A percentile compares a stretch with the other conserved stretches of the same genome.
phyloP scores from a whole-genome alignment of 75 land plant species.

The Pseudotsuga menziesii region DNA sequence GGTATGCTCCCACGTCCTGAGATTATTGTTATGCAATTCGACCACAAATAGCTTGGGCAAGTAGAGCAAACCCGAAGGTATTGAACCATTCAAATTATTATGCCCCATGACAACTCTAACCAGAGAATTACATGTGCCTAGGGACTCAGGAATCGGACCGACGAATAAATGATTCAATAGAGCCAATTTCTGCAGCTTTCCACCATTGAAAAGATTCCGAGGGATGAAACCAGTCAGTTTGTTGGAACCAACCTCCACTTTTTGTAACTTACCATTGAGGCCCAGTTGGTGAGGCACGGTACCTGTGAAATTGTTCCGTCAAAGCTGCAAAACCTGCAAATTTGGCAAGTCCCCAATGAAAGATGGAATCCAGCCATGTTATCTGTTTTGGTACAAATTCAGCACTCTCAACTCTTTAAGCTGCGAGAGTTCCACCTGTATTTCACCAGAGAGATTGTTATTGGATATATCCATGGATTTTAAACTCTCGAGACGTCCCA shows the following conservation, averaged over 20 bases:
- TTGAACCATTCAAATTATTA: slow-evolving; percentile 64
- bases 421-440: slow-evolving; percentile 51
- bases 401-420: slow-evolving; percentile 62
- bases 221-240: slow-evolving; percentile 51
- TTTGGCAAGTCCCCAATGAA: slow-evolving; percentile 53
- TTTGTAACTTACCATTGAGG: not conserved
- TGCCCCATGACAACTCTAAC: slow-evolving; percentile 63
- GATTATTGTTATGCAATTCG: no score
- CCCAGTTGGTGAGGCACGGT: slow-evolving; percentile 14
- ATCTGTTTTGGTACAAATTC: slow-evolving; percentile 72
- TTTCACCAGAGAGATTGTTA: slow-evolving; percentile 63
- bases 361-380: no score
- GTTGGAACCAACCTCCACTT: not conserved
- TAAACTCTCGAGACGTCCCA: slow-evolving; percentile 75
- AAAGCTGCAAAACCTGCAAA: slow-evolving; percentile 54
- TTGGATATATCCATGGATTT: slow-evolving; percentile 55
- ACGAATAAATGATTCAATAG: slow-evolving; percentile 56
- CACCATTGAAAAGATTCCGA: slow-evolving; percentile 56
- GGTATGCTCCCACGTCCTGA: no score
- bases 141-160: slow-evolving; percentile 62
- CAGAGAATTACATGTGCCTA: slow-evolving; percentile 55
- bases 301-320: slow-evolving; percentile 76
- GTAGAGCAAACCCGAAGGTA: slow-evolving; percentile 23
- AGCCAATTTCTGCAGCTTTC: slow-evolving; percentile 53
- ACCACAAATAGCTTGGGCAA: no score